Base-by-base conservation (phyloP, 306 rosid genomes). In the Sophora flavescens region DNA sequence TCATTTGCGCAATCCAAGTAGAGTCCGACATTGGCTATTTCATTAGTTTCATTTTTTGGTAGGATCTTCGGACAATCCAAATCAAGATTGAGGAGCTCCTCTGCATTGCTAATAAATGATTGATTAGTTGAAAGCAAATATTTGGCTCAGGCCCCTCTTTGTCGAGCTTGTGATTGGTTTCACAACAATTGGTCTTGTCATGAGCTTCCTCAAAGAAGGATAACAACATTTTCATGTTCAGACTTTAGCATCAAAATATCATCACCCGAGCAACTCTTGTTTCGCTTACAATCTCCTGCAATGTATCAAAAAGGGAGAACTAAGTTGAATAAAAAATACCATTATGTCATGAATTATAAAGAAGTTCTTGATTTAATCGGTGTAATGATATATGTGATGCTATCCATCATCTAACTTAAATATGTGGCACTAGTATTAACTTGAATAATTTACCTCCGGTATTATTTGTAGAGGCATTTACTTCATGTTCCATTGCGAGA, bases 371-470 rank as follows among this genome's bases (percentile, higher is more conserved):
- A 16, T 54, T 54, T 41, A 26, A 51, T 35, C 44, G 35, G 16
- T 38, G 44, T n/a, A n/a, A n/a, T n/a, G n/a, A n/a, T n/a, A n/a
- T n/a, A n/a, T n/a, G n/a, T n/a, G n/a, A n/a, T n/a, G 56, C 54
- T 41, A 56, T 66, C 60, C 45, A 57, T 28, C 18, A 18, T 65
- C 48, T 68, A 26, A 77, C 16, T 50, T 66, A 42, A 15, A 50
- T 38, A 28, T 10, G 73, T 57, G 17, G 35, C 33, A 51, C 10
- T 7, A 38, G 2, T 58, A 51, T 32, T 3, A 41, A 61, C 44
- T 70, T 38, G 52, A 52, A 80, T 69, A 72, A 57, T 30, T 79
- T 86, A 91, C 97, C 91, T 83, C 33, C 75, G 61, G 56, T 81
- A 59, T 74, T 67, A 44, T 61, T 59, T 33, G 45, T 61, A 33